Evolutionary conservation across 257 asterid genomes (phyloP).

Genomic region (Leptodermis oblonga): DNA sequence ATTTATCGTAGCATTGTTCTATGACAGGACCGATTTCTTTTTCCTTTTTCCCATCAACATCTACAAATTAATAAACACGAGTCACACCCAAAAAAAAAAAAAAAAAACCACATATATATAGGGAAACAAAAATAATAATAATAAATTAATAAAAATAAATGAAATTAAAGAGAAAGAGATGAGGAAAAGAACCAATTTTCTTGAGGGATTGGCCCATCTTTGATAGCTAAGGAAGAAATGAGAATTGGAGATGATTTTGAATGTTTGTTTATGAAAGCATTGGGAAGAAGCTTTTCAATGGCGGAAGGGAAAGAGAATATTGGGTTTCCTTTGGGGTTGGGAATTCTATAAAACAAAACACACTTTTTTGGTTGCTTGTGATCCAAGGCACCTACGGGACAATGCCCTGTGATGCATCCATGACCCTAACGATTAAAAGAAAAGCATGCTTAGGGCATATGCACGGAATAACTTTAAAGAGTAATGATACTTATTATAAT

Average conservation of each 20-base stretch:
- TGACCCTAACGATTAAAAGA: too few species aligned
- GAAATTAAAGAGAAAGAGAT: neutral
- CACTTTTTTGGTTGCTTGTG: too few species aligned
- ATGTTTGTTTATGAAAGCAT: neutral
- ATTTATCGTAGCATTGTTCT: constrained; percentile 42
- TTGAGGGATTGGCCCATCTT: constrained; percentile 55
- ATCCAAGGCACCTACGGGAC: too few species aligned
- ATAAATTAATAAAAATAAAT: neutral
- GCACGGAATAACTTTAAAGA: too few species aligned
- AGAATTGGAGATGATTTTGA: neutral
- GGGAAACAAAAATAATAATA: neutral
- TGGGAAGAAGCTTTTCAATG: too few species aligned
- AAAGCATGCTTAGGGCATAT: too few species aligned
- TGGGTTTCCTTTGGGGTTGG: neutral
- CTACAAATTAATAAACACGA: constrained; percentile 32
- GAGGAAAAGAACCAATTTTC: constrained; percentile 35
- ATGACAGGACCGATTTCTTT: constrained; percentile 42
- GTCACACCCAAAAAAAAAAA: too few species aligned
- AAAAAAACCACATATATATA: neutral
- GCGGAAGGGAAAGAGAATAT: neutral
- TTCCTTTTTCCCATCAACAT: constrained; percentile 33
- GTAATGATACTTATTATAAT: too few species aligned
- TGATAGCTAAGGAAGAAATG: neutral
- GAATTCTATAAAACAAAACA: too few species aligned
- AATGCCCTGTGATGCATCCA: too few species aligned